These are phyloP conservation scores for Hermanozyma aechmeae DNA, from an alignment of 805 yeast genomes.

Conservation along the genomic window DNA sequence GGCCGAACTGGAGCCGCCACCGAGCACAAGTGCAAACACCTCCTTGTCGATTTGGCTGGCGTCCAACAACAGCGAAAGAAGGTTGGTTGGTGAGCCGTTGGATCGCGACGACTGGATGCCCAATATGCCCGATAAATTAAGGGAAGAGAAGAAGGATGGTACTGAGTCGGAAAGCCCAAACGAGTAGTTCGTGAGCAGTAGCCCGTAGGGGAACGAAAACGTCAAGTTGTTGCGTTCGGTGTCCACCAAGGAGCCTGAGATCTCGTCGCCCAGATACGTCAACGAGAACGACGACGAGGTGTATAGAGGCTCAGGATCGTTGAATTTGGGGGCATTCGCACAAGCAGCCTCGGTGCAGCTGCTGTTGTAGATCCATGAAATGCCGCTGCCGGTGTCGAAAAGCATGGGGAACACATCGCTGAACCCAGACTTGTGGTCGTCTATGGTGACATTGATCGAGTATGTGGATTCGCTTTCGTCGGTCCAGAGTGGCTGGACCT, in stretches of 20 bases:
- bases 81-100: constrained; percentile 21
- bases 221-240: constrained; percentile 17
- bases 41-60: constrained; percentile 23
- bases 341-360: constrained; percentile 40
- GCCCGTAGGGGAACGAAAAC: constrained; percentile 21
- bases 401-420: constrained; percentile 40
- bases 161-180: constrained; percentile 48
- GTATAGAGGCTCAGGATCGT: constrained; percentile 7
- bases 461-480: not conserved
- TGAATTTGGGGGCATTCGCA: constrained; percentile 16
- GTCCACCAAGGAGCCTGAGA: constrained; percentile 38
- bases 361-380: constrained; percentile 52
- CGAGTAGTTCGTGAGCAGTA: constrained; percentile 27
- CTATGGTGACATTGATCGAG: constrained; percentile 1
- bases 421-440: constrained; percentile 12
- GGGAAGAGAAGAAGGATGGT: constrained; percentile 43
- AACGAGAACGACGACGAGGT: constrained; percentile 32
- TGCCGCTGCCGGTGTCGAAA: constrained; percentile 59
- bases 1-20: constrained; percentile 9
- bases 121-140: constrained; percentile 49
- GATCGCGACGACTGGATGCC: constrained; percentile 43
- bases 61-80: constrained; percentile 29
- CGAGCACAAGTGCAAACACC: constrained; percentile 26
- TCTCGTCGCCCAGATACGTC: constrained; percentile 44
- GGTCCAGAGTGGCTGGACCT: not conserved